Evolutionary conservation across 306 rosid species (phyloP), one percentile per base, ranked within the genome.

Genomic region (Dalbergia cochinchinensis): DNA sequence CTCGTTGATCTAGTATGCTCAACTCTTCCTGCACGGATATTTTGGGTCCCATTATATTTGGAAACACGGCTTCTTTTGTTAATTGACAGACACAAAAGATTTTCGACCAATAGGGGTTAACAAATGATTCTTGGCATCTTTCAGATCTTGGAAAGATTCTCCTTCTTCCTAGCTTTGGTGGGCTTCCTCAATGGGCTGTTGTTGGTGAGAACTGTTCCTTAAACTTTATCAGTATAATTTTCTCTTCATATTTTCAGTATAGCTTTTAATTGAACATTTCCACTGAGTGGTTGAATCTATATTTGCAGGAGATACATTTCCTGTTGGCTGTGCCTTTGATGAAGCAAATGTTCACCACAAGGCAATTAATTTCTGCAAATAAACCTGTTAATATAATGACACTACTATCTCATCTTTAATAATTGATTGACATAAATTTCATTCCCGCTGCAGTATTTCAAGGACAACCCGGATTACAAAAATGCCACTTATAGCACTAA

Each of bases 121-220:
- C 73, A 42, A 7, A 22, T 20, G 10, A 16, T 22, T 80, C 3
- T 64, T 84, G 15, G 8, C 12, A 50, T 61, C 9, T 37, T 84
- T 53, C 69, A 87, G 90, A 87, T 82, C 85, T 87, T 35, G 90
- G 88, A 65, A 87, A 87, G 61, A 82, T 87, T 45, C 82, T 87
- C 54, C 44, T 68, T 13, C 87, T 71, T 73, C 79, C 88, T 6
- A n/a, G 16, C 8, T 85, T 87, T 80, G 90, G 90, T 18, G 77
- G 8, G 53, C 83, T 87, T 61, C 87, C 90, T 47, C 85, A 84
- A 41, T 87, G 90, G 90, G 86, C 88, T 26, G 90, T 87, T 45
- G 88, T 85, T 39, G 90, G 90, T 80, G 7, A 85, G 85, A 45
- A 80, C 13, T 11, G 4, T 13, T 63, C 60, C 37, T 64, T 62